Conservation (phyloP, 192 early-diverging fungal genomes). For the Tieghemiomyces parasiticus region DNA sequence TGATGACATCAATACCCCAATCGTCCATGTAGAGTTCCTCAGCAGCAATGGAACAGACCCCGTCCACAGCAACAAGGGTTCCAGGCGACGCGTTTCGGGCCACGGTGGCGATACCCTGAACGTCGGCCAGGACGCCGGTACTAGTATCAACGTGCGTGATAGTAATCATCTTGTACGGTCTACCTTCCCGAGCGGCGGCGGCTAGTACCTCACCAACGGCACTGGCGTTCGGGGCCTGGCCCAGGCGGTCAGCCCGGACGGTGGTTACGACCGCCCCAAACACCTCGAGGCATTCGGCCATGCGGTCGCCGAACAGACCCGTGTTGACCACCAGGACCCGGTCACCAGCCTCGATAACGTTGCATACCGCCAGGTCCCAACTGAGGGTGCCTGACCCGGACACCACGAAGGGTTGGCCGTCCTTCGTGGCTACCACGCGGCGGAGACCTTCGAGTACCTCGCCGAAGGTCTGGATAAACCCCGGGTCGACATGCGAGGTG, state of each 20-base stretch:
- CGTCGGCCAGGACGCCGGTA: slow-evolving; percentile 78
- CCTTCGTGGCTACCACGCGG: slow-evolving; percentile 58
- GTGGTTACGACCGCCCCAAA: slow-evolving; percentile 82
- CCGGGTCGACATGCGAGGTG: slow-evolving; percentile 82
- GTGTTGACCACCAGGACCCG: slow-evolving; percentile 77
- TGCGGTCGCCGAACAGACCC: slow-evolving; percentile 93
- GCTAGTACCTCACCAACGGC: slow-evolving; percentile 49
- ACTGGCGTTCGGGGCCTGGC: slow-evolving; percentile 48
- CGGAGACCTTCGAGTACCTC: slow-evolving; percentile 73
- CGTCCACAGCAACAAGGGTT: slow-evolving; percentile 86
- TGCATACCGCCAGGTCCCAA: slow-evolving; percentile 91
- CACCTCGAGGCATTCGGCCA: slow-evolving; percentile 75
- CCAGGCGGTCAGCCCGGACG: slow-evolving; percentile 49
- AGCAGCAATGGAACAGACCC: slow-evolving; percentile 88
- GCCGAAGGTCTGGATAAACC: slow-evolving; percentile 79
- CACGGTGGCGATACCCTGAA: slow-evolving; percentile 54
- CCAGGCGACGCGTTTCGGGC: slow-evolving; percentile 62
- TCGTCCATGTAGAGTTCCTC: slow-evolving; percentile 86
- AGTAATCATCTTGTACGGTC: slow-evolving; percentile 66
- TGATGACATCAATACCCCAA: slow-evolving; percentile 82
- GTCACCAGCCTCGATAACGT: slow-evolving; percentile 80
- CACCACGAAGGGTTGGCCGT: slow-evolving; percentile 84
- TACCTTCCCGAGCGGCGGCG: slow-evolving; percentile 13
- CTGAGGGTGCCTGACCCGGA: slow-evolving; percentile 95
- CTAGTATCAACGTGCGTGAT: slow-evolving; percentile 96